Percentiles rank a stretch among this genome's conserved stretches.
phyloP scores from a whole-genome alignment of 139 green algal species.

The Coccomyxa sp. region DNA sequence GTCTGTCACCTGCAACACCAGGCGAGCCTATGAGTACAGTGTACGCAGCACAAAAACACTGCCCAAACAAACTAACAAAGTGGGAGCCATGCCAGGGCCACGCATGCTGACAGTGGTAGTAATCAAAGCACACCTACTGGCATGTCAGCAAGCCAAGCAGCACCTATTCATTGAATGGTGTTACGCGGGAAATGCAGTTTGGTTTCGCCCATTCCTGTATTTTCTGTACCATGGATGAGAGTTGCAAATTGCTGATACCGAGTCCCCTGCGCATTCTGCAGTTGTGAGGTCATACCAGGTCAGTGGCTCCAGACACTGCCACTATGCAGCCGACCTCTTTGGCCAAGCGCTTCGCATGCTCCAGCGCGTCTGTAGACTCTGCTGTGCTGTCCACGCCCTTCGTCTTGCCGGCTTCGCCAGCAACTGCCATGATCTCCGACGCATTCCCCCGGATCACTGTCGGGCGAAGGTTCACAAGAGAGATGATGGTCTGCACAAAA shows the following conservation, averaged over 20 bases:
- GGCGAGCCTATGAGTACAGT: background rate
- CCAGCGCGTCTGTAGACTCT: slow-evolving; percentile 43
- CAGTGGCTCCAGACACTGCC: slow-evolving; percentile 58
- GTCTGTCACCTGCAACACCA: slow-evolving; percentile 52
- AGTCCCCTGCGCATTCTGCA: too few relatives aligned
- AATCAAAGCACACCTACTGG: too few relatives aligned
- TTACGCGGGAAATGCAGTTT: too few relatives aligned
- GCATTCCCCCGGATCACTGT: slow-evolving; percentile 73
- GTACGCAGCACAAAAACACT: too few relatives aligned
- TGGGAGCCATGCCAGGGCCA: too few relatives aligned
- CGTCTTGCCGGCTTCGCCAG: slow-evolving; percentile 39
- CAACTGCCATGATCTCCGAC: slow-evolving; percentile 70
- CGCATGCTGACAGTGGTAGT: too few relatives aligned
- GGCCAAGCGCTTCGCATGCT: slow-evolving; percentile 42
- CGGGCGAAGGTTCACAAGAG: slow-evolving; percentile 49
- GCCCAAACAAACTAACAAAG: too few relatives aligned
- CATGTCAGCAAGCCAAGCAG: too few relatives aligned
- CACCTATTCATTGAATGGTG: too few relatives aligned
- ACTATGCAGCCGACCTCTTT: slow-evolving; percentile 52
- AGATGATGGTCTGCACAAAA: slow-evolving; percentile 34
- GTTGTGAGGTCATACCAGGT: slow-evolving; percentile 12
- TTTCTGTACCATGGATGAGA: too few relatives aligned
- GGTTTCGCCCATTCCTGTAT: too few relatives aligned
- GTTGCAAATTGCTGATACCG: too few relatives aligned
- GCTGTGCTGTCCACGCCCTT: slow-evolving; percentile 64